Base-by-base conservation (phyloP, 441 rosid species). In the Corymbia citriodora region DNA sequence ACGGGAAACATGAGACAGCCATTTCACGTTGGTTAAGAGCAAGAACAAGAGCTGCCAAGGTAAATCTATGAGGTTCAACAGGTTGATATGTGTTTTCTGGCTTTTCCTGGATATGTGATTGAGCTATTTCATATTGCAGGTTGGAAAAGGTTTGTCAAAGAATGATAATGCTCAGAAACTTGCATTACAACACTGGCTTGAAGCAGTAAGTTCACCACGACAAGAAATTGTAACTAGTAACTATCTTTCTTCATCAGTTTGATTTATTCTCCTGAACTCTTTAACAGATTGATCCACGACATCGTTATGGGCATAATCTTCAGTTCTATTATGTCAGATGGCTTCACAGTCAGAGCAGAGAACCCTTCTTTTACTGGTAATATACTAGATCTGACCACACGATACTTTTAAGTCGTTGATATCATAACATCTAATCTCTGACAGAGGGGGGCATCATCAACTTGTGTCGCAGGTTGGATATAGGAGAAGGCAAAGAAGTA, bases 341-440 rank as follows among this genome's bases (percentile, higher is more conserved):
- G 99, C 97, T 95, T 91, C 98, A 94, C 40, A 95, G 96, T 89
- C 96, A 94, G 79, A 95, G 99, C 79, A 96, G 94, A 93, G 96
- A 98, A 91, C 99, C 99, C 89, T 98, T 97, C 96, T 98, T 97
- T 93, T 98, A 97, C 94, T 97, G 99, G 99, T 97, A 96, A 89
- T 2, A 3, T n/a, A 79, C 85, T 48, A 79, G 85, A 79, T 79
- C 85, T 79, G 52, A 79, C 85, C 85, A 79, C 52, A 4, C n/a
- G n/a, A 79, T 23, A 74, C n/a, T 79, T 40, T 79, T 25, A 79
- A 9, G 3, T 40, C 1, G 52, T 79, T 79, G 52, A 79, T 79
- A 79, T 79, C 85, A 40, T 79, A 79, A 79, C 52, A 12, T 21
- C n/a, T 21, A 21, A 79, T 79, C 85, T 79, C 85, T 79, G 85